Percentiles rank a stretch among this genome's conserved stretches.
These are phyloP conservation scores for Ceratocystis cacaofunesta DNA, from an alignment of 2,329 filamentous ascomycete genomes.

Conservation along the genomic window DNA sequence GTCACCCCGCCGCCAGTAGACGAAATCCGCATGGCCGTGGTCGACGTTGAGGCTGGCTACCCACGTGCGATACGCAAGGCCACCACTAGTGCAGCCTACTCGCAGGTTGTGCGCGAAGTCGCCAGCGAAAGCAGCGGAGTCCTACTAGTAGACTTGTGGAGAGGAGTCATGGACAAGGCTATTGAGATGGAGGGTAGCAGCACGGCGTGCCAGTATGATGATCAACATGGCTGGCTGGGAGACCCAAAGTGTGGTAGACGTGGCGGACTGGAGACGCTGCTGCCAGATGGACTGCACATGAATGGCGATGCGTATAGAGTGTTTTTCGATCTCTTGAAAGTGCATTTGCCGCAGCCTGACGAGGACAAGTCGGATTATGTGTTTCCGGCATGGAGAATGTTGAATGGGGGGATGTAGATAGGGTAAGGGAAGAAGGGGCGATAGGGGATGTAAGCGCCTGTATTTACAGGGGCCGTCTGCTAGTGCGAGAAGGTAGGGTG, in stretches of 20 bases:
- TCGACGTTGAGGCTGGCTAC: slow-evolving; percentile 35
- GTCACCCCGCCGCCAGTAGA: slow-evolving; percentile 74
- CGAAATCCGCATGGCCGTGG: slow-evolving; percentile 46
- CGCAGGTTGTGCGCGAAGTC: slow-evolving; percentile 48
- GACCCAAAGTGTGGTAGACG: slow-evolving; percentile 35
- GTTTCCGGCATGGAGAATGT: slow-evolving; percentile 34
- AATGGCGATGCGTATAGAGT: slow-evolving; percentile 38
- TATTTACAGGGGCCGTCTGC: not conserved
- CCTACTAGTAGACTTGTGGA: slow-evolving; percentile 65
- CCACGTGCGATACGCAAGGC: slow-evolving; percentile 30
- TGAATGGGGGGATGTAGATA: slow-evolving; percentile 12
- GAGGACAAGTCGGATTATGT: slow-evolving; percentile 29
- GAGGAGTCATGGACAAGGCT: slow-evolving; percentile 58
- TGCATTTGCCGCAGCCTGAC: slow-evolving; percentile 32
- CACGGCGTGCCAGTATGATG: slow-evolving; percentile 23
- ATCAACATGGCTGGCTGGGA: slow-evolving; percentile 41
- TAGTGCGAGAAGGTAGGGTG: not conserved
- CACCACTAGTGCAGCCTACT: slow-evolving; percentile 38
- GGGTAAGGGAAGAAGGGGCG: not conserved
- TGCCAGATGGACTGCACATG: slow-evolving; percentile 46
- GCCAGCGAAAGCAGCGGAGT: slow-evolving; percentile 53
- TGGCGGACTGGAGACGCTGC: slow-evolving; percentile 36
- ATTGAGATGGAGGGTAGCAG: slow-evolving; percentile 31
- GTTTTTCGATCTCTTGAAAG: slow-evolving; percentile 33
- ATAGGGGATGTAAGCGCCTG: not conserved